These are phyloP conservation scores for Irpex lacteus DNA, from an alignment of 1,284 basidiomycete species.

Conservation along the genomic window DNA sequence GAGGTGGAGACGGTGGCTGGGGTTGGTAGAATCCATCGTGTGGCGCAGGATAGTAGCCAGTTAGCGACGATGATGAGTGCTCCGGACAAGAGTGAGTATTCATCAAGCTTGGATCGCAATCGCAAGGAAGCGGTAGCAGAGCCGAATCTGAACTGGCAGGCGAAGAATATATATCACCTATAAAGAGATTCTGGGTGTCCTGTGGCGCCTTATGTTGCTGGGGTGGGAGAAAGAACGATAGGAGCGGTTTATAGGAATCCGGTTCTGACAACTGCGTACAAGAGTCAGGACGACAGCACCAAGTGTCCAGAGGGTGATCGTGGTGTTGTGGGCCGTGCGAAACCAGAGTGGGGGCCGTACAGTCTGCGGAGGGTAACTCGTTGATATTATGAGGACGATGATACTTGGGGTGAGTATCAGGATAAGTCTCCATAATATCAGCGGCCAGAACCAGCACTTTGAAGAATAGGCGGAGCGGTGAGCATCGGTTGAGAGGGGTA, in stretches of 20 bases:
- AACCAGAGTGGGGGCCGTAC: conserved; percentile 6
- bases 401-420: neutral
- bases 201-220: conserved; percentile 2
- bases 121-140: neutral
- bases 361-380: conserved; percentile 6
- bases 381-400: conserved; percentile 3
- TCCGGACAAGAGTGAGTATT: neutral
- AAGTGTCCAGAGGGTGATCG: conserved; percentile 3
- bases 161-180: conserved; percentile 6
- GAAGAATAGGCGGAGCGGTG: neutral
- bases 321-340: conserved; percentile 9
- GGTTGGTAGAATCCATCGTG: conserved; percentile 9
- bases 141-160: conserved; percentile 4
- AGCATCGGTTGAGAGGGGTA: conserved; percentile 10
- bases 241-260: neutral
- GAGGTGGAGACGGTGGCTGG: conserved; percentile 15
- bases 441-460: conserved; percentile 11
- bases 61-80: neutral
- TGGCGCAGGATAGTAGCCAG: conserved; percentile 3
- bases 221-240: neutral
- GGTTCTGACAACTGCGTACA: conserved; percentile 1
- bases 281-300: conserved; percentile 2
- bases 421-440: conserved; percentile 13
- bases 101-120: conserved; percentile 6
- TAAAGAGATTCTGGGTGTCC: conserved; percentile 1